phyloP scores from a whole-genome alignment of 164 flowering plant genomes.

The Piper longum region DNA sequence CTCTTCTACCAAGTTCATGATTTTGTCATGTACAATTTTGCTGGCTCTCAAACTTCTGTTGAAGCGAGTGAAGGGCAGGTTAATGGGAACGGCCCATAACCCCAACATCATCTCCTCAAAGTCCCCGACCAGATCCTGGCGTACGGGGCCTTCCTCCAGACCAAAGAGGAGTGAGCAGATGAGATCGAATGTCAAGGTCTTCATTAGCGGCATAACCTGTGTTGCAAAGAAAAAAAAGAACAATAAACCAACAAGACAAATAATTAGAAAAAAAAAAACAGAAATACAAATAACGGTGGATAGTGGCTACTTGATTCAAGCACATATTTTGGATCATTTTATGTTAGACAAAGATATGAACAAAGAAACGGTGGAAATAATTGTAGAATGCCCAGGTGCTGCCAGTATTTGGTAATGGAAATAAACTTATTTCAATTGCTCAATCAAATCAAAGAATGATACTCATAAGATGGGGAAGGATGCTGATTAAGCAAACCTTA shows the following conservation, averaged over 20 bases:
- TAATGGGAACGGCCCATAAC: conserved; percentile 52
- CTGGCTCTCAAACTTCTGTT: conserved; percentile 42
- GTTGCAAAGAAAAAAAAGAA: no score
- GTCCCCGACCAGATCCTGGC: conserved; percentile 18
- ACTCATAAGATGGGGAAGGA: no score
- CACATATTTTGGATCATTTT: no score
- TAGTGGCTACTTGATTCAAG: no score
- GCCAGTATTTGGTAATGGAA: not conserved
- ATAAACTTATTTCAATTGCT: no score
- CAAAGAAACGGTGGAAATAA: no score
- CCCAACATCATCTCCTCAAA: conserved; percentile 42
- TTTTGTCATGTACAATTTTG: conserved; percentile 11
- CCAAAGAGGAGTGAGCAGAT: conserved; percentile 45
- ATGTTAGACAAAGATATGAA: no score
- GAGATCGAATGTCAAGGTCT: conserved; percentile 54
- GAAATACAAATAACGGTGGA: no score
- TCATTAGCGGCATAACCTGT: conserved; percentile 52
- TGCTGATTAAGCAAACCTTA: conserved; percentile 7
- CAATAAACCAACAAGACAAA: no score
- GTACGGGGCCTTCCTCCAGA: conserved; percentile 23
- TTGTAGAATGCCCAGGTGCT: no score
- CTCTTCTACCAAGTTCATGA: conserved; percentile 21
- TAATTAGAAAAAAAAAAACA: no score
- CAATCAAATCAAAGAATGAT: not conserved
- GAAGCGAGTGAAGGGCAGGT: conserved; percentile 54